Evolutionary conservation across 345 rosid genomes (phyloP).

Genomic region (Nephelium lappaceum): DNA sequence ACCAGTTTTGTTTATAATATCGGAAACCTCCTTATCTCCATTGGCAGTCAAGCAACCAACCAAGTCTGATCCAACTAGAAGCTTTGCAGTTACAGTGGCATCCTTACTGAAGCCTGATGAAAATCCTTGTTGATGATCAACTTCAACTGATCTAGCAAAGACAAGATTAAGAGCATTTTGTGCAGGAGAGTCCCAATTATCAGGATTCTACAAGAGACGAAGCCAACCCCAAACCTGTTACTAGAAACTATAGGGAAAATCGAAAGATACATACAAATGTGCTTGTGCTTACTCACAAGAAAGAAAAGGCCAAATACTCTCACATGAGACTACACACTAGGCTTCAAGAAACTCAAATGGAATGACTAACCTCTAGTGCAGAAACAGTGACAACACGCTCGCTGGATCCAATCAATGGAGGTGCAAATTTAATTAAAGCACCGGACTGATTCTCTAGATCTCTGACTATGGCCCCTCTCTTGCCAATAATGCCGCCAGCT

Average conservation of each 20-base stretch:
- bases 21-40: constrained; percentile 31
- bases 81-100: constrained; percentile 49
- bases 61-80: constrained; percentile 43
- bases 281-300: neutral
- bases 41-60: constrained; percentile 34
- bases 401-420: constrained; percentile 32
- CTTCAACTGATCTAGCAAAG: constrained; percentile 59
- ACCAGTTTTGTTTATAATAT: constrained; percentile 37
- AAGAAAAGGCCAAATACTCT: constrained; percentile 7
- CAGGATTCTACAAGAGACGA: constrained; percentile 41
- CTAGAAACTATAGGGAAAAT: neutral
- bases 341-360: constrained; percentile 2
- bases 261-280: neutral
- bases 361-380: constrained; percentile 56
- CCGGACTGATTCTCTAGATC: constrained; percentile 60
- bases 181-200: constrained; percentile 56
- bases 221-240: constrained; percentile 17
- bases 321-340: neutral
- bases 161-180: constrained; percentile 60
- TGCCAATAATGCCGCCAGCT: constrained; percentile 76
- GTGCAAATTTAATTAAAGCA: constrained; percentile 53
- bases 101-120: constrained; percentile 30
- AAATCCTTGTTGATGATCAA: constrained; percentile 43
- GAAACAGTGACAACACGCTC: constrained; percentile 63
- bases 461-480: constrained; percentile 54